Evolutionary conservation across 2,329 filamentous ascomycete species (phyloP), one percentile per base, ranked within the genome.

Genomic region (Fulvia fulva): DNA sequence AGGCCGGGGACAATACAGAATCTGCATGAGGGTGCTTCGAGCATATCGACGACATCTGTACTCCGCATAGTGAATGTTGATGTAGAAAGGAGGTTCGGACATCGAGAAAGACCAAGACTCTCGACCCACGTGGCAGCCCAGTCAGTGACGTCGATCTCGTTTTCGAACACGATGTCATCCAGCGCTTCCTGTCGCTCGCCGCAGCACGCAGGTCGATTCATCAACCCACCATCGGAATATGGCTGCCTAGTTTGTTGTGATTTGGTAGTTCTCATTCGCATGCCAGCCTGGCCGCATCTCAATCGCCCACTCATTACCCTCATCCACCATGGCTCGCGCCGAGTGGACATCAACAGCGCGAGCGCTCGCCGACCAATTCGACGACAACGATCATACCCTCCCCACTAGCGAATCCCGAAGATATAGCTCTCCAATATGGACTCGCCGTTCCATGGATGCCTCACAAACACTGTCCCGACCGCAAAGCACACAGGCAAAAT

Each of bases 291-390:
- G 3, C 21, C 11, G n/a, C 11, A 28, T 41, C 11, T n/a, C 37
- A 16, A 41, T 21, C n/a, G 43, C 52, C 30, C 26, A 22, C 34
- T 21, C 45, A 53, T 22, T 25, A 28, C 34, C 34, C 6, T n/a
- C 22, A 9, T 30, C 41, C 28, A 51, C 50, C 49, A 67, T 64
- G 64, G 56, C 60, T 16, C 58, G 55, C 30, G 57, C 63, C 62
- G 80, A 82, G 69, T 82, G 81, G 70, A 71, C 77, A 61, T 77
- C 76, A 56, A 79, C 77, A 19, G 80, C 78, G 53, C 79, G 80
- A 68, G 81, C 80, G 55, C 78, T 84, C 46, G 79, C 81, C 47
- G 73, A 82, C 25, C 78, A 80, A 30, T 75, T 79, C 59, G 50
- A 55, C 46, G 55, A 63, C 56, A 55, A 60, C 44, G 55, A 62